Percentiles rank a stretch among this genome's conserved stretches.
These are phyloP conservation scores for Russula dissimulans DNA, from an alignment of 768 basidiomycete species.

Conservation along the genomic window DNA sequence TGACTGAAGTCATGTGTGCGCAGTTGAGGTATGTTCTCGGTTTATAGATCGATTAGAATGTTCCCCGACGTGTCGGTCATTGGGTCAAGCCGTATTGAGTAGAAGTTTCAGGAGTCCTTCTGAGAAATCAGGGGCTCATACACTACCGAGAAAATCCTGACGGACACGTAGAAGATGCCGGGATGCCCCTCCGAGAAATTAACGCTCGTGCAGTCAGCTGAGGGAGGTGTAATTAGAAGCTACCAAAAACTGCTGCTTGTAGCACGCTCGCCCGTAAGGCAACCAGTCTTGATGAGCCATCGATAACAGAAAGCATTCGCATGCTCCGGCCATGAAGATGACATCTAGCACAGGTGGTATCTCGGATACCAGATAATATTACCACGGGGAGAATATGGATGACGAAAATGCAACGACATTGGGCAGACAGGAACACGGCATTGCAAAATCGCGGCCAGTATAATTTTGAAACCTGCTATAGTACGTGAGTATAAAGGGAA, in stretches of 20 bases:
- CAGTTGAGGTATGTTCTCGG: not conserved
- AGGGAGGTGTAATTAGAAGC: no score
- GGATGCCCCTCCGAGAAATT: not conserved
- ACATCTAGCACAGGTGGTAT: no score
- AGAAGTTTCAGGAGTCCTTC: not conserved
- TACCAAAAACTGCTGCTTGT: no score
- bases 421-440: not conserved
- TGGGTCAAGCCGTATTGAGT: not conserved
- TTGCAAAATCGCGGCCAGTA: not conserved
- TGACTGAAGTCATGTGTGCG: not conserved
- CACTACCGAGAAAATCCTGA: not conserved
- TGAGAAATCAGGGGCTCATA: not conserved
- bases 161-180: not conserved
- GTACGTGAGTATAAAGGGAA: not conserved
- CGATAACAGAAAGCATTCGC: not conserved
- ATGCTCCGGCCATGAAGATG: not conserved
- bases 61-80: not conserved
- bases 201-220: not conserved
- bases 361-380: no score
- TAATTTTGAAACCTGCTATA: not conserved
- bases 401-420: no score
- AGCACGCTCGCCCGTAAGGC: no score
- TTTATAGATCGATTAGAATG: not conserved
- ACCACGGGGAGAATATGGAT: no score
- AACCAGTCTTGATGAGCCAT: no score